Conservation (phyloP, 1,284 basidiomycete species). For the Trichosporon sp. region DNA sequence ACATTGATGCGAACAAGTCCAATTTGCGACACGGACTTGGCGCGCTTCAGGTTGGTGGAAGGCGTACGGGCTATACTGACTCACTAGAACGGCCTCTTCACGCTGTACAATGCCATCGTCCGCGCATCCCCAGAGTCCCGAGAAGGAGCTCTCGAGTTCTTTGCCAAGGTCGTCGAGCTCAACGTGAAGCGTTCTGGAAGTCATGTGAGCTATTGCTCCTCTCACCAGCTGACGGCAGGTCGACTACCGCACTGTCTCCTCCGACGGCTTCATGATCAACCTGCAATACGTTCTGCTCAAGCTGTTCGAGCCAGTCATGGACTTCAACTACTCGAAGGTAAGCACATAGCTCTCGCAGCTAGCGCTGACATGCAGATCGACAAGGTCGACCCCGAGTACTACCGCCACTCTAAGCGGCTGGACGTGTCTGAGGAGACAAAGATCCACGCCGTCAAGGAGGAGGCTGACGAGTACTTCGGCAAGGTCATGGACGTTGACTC, state of each 20-base stretch:
- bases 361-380: constrained; percentile 60
- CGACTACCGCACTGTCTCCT: constrained; percentile 74
- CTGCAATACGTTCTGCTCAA: constrained; percentile 72
- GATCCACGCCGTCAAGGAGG: constrained; percentile 77
- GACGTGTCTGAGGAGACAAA: constrained; percentile 80
- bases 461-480: constrained; percentile 67
- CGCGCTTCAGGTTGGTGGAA: constrained; percentile 62
- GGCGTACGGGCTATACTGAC: not conserved
- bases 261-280: constrained; percentile 91
- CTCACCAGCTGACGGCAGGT: constrained; percentile 53
- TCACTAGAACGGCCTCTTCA: constrained; percentile 57
- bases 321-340: constrained; percentile 82
- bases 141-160: constrained; percentile 79
- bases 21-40: constrained; percentile 75
- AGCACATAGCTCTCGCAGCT: constrained; percentile 9
- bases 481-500: constrained; percentile 47
- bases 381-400: constrained; percentile 81
- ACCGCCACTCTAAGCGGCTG: constrained; percentile 63
- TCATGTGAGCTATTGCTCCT: not conserved
- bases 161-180: constrained; percentile 65
- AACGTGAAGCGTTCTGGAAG: constrained; percentile 81
- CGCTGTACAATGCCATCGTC: constrained; percentile 81
- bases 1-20: constrained; percentile 75
- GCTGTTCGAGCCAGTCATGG: constrained; percentile 96
- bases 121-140: constrained; percentile 71